A percentile compares a stretch with the other conserved stretches of the same genome.
phyloP scores from a whole-genome alignment of 2,329 filamentous ascomycete species.

The Akanthomyces dipterigenus region DNA sequence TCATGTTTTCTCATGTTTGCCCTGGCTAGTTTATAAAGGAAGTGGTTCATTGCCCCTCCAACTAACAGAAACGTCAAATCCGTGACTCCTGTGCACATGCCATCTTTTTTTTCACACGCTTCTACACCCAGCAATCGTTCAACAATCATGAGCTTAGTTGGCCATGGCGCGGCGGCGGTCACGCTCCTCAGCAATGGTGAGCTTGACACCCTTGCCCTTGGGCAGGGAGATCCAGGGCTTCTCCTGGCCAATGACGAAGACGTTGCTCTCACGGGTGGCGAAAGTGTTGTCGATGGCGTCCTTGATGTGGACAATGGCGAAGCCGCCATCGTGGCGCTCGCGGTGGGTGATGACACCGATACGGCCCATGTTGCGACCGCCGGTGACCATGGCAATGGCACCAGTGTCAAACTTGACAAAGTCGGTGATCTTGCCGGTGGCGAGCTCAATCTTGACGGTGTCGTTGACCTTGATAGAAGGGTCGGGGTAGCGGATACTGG shows the following conservation, averaged over 20 bases:
- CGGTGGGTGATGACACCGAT: constrained; percentile 99
- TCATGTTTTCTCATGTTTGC: constrained; percentile 31
- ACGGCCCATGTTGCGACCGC: constrained; percentile 99
- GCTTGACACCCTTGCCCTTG: constrained; percentile 99
- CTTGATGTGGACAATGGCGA: constrained; percentile 99
- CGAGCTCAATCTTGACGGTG: constrained; percentile 97
- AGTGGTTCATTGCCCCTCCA: constrained; percentile 16
- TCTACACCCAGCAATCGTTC: constrained; percentile 1
- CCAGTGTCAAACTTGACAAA: constrained; percentile 99
- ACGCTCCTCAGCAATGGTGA: constrained; percentile 97
- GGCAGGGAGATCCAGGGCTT: constrained; percentile 99
- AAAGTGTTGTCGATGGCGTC: constrained; percentile 99
- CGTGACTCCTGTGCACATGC: constrained; percentile 35
- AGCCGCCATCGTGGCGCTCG: constrained; percentile 99
- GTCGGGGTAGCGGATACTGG: constrained; percentile 98
- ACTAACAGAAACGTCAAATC: constrained; percentile 32
- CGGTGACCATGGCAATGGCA: constrained; percentile 95
- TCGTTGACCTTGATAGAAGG: constrained; percentile 99
- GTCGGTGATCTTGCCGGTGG: constrained; percentile 96
- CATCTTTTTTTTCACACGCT: constrained; percentile 24
- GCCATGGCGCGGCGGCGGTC: constrained; percentile 81
- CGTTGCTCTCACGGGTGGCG: constrained; percentile 98
- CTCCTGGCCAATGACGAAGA: constrained; percentile 97
- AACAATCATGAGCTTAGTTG: constrained; percentile 35
- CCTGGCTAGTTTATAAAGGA: constrained; percentile 27